Percentiles rank a stretch among this genome's conserved stretches.
Evolutionary conservation across 768 basidiomycete genomes (phyloP).

Genomic region (Collybia nuda): DNA sequence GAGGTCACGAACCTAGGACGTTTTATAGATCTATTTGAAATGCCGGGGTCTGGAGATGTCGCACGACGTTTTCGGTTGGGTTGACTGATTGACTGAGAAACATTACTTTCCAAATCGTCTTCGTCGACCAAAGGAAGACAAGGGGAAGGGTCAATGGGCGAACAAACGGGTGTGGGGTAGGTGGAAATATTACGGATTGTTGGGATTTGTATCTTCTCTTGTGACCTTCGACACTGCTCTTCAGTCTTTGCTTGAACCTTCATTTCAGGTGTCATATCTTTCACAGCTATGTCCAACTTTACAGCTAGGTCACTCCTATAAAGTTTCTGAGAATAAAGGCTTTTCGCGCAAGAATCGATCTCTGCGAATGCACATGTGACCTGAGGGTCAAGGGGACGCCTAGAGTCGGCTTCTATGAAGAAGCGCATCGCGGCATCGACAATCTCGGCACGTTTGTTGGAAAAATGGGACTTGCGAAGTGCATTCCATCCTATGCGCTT

Average conservation of each 20-base stretch:
- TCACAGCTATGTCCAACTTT: slow-evolving; percentile 26
- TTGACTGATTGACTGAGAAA: not conserved
- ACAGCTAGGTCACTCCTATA: slow-evolving; percentile 24
- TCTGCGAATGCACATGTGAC: slow-evolving; percentile 20
- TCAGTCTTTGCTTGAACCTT: slow-evolving; percentile 12
- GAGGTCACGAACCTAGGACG: slow-evolving; percentile 10
- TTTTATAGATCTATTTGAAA: slow-evolving; percentile 9
- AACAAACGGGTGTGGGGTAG: slow-evolving; percentile 18
- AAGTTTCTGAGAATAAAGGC: slow-evolving; percentile 19
- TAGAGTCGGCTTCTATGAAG: slow-evolving; percentile 21
- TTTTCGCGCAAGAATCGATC: slow-evolving; percentile 18
- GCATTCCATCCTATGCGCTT: slow-evolving; percentile 57
- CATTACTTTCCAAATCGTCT: not conserved
- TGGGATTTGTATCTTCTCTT: slow-evolving; percentile 1
- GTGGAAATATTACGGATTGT: not conserved
- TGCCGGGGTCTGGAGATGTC: not conserved
- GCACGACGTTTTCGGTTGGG: slow-evolving; percentile 13
- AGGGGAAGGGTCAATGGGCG: slow-evolving; percentile 1
- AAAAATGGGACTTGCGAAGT: slow-evolving; percentile 31
- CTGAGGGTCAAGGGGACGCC: slow-evolving; percentile 16
- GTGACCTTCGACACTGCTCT: slow-evolving; percentile 1
- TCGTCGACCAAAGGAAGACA: not conserved
- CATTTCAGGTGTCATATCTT: slow-evolving; percentile 23
- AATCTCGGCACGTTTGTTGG: slow-evolving; percentile 31
- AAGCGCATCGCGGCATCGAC: slow-evolving; percentile 36